Conservation (phyloP, 495 filamentous ascomycete species). For the Oidiodendron maius region DNA sequence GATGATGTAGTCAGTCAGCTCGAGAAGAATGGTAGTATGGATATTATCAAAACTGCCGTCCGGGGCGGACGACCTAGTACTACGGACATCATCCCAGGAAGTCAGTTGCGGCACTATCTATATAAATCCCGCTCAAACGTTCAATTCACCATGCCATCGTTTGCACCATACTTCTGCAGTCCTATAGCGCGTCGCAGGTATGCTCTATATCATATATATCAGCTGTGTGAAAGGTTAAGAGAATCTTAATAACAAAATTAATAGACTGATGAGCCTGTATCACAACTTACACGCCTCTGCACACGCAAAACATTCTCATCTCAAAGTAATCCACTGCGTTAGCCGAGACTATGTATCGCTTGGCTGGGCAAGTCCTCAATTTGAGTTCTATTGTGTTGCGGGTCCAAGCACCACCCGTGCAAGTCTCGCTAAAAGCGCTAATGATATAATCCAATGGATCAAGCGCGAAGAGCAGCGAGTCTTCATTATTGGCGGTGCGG, state of each 20-base stretch:
- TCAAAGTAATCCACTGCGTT: constrained; percentile 80
- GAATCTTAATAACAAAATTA: constrained; percentile 1
- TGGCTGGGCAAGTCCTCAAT: constrained; percentile 83
- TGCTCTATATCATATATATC: constrained; percentile 5
- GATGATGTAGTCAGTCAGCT: constrained; percentile 71
- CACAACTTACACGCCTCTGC: constrained; percentile 75
- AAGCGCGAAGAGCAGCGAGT: constrained; percentile 84
- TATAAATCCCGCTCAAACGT: constrained; percentile 93
- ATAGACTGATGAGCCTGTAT: constrained; percentile 75
- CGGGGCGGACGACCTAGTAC: constrained; percentile 60
- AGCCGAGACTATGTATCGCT: constrained; percentile 68
- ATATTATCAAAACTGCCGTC: constrained; percentile 67
- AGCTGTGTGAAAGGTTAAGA: constrained; percentile 3
- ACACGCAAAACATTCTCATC: constrained; percentile 72
- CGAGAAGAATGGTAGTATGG: constrained; percentile 67
- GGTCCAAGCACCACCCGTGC: constrained; percentile 69
- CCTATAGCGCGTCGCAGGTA: constrained; percentile 61
- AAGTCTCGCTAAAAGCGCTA: constrained; percentile 77
- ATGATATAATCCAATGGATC: constrained; percentile 82
- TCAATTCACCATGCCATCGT: constrained; percentile 88
- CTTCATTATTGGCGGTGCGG: constrained; percentile 56
- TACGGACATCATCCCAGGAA: constrained; percentile 72
- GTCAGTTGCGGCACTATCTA: constrained; percentile 80
- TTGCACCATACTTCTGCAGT: constrained; percentile 62
- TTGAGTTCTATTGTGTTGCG: constrained; percentile 94